Percentiles rank a stretch among this genome's conserved stretches.
Conservation (phyloP, 2,329 filamentous ascomycete species). For the Sclerotinia borealis region DNA sequence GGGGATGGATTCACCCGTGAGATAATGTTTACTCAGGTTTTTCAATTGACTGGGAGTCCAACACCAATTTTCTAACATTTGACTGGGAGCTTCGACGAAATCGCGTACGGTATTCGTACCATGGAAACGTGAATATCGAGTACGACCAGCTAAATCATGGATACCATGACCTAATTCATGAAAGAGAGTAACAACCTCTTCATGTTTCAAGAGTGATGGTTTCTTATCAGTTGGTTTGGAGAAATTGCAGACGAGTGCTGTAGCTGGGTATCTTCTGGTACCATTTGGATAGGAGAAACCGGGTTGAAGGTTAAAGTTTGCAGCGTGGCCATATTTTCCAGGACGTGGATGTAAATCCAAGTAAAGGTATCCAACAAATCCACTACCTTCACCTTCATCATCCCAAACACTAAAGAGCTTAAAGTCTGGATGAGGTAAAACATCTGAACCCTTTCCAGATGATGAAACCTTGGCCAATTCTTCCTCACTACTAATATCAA, state of each 20-base stretch:
- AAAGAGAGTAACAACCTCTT: slow-evolving; percentile 78
- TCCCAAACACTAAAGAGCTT: slow-evolving; percentile 79
- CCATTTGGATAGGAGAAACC: slow-evolving; percentile 63
- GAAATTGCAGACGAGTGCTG: slow-evolving; percentile 80
- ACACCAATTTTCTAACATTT: slow-evolving; percentile 74
- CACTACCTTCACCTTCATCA: slow-evolving; percentile 61
- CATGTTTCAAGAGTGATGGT: slow-evolving; percentile 73
- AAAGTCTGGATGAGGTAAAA: slow-evolving; percentile 80
- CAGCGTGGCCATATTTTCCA: slow-evolving; percentile 80
- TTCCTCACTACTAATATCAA: slow-evolving; percentile 63
- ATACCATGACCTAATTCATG: slow-evolving; percentile 70
- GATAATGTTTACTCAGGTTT: slow-evolving; percentile 67
- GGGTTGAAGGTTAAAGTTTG: slow-evolving; percentile 77
- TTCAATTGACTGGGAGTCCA: slow-evolving; percentile 61
- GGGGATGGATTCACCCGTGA: slow-evolving; percentile 63
- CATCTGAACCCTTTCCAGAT: slow-evolving; percentile 34
- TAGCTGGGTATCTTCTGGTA: slow-evolving; percentile 67
- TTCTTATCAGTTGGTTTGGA: slow-evolving; percentile 72
- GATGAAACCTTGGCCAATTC: slow-evolving; percentile 29
- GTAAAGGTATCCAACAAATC: slow-evolving; percentile 77
- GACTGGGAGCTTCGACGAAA: slow-evolving; percentile 65
- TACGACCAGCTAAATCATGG: slow-evolving; percentile 59
- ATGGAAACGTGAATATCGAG: slow-evolving; percentile 59
- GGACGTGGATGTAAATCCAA: slow-evolving; percentile 73
- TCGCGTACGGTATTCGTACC: slow-evolving; percentile 61